phyloP scores from a whole-genome alignment of 495 filamentous ascomycete genomes.

The Talaromyces stipitatus region DNA sequence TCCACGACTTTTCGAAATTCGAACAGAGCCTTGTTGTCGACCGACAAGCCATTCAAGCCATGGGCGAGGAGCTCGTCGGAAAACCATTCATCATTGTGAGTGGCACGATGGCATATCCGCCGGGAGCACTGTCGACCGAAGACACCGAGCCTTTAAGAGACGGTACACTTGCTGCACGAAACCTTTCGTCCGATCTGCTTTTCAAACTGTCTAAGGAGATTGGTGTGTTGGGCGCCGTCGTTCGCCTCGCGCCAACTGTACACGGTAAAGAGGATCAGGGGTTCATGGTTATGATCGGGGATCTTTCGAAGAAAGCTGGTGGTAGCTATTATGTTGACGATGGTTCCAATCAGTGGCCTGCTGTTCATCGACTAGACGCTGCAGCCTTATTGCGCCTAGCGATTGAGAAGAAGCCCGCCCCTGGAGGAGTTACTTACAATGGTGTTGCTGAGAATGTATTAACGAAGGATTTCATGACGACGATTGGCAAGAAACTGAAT shows the following conservation, averaged over 20 bases:
- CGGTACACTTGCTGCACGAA: constrained; percentile 15
- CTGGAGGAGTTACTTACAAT: constrained; percentile 22
- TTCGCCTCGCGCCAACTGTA: constrained; percentile 32
- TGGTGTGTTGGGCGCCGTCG: constrained; percentile 21
- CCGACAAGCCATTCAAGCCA: constrained; percentile 22
- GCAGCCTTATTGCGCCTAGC: constrained; percentile 31
- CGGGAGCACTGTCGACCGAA: constrained; percentile 28
- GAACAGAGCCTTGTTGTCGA: constrained; percentile 15
- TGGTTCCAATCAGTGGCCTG: constrained; percentile 12
- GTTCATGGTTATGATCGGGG: constrained; percentile 16
- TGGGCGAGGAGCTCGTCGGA: constrained; percentile 20
- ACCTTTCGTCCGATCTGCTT: neutral
- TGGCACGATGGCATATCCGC: constrained; percentile 22
- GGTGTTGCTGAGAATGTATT: constrained; percentile 17
- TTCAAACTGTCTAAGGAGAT: constrained; percentile 16
- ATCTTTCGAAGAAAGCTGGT: constrained; percentile 12
- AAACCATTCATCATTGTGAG: constrained; percentile 28
- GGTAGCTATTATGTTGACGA: constrained; percentile 14
- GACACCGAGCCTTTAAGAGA: constrained; percentile 11
- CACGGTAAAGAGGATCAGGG: constrained; percentile 35
- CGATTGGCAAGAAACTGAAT: constrained; percentile 15
- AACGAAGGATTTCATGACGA: constrained; percentile 18
- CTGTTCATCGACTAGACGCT: constrained; percentile 36
- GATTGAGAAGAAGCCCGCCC: constrained; percentile 13
- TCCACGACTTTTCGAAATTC: constrained; percentile 8